Evolutionary conservation across 352 stramenopile genomes (phyloP).

Genomic region (Globisporangium carolinianum): DNA sequence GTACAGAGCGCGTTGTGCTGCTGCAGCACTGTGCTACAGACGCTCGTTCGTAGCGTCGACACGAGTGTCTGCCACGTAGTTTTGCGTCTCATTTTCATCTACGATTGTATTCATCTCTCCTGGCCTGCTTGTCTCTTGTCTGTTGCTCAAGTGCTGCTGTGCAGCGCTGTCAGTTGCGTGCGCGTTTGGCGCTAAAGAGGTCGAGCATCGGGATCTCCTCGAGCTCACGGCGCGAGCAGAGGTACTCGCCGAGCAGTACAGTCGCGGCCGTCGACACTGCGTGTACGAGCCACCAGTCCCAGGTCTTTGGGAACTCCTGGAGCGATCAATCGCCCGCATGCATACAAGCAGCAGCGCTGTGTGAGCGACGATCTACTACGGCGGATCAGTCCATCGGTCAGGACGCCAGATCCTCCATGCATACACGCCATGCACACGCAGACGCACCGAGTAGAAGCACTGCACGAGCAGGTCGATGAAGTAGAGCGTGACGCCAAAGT

Average conservation of each 20-base stretch:
- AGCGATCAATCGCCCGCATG: not conserved
- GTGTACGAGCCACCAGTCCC: constrained; percentile 87
- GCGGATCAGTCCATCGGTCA: no score
- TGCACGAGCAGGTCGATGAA: constrained; percentile 80
- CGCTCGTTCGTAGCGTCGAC: not conserved
- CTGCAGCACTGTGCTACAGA: not conserved
- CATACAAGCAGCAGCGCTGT: not conserved
- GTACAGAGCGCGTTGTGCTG: no score
- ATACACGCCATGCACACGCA: not conserved
- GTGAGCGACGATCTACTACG: not conserved
- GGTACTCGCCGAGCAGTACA: constrained; percentile 82
- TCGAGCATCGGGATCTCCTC: constrained; percentile 87
- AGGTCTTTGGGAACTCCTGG: constrained; percentile 78
- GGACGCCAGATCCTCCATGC: no score
- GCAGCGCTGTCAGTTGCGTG: constrained; percentile 30
- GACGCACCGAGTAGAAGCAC: constrained; percentile 73
- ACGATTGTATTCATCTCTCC: not conserved
- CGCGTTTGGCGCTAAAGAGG: constrained; percentile 60
- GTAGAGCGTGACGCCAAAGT: constrained; percentile 88
- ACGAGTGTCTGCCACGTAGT: not conserved
- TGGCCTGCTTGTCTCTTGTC: not conserved
- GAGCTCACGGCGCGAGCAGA: constrained; percentile 82
- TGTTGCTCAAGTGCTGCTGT: not conserved
- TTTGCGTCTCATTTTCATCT: no score
- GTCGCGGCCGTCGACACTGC: constrained; percentile 57